These are phyloP conservation scores for Coemansia sp. DNA, from an alignment of 192 early-diverging fungal genomes.

Conservation along the genomic window DNA sequence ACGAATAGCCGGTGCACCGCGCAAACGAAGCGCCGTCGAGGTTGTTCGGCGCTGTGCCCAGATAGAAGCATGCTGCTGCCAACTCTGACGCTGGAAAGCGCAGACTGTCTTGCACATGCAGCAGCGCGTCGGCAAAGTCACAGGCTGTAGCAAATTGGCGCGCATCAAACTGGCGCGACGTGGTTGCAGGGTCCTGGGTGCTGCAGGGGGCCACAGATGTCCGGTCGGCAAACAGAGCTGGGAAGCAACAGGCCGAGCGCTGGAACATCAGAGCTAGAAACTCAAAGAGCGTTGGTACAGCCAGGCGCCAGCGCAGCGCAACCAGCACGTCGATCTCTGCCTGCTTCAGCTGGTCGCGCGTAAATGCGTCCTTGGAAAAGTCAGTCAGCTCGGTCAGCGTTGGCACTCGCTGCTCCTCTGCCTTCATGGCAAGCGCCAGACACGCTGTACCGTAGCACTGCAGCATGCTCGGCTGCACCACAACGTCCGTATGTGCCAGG, in stretches of 20 bases:
- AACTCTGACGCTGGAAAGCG: slow-evolving; percentile 32
- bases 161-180: slow-evolving; percentile 28
- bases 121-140: slow-evolving; percentile 43
- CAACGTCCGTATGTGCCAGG: slow-evolving; percentile 22
- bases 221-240: slow-evolving; percentile 29
- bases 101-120: slow-evolving; percentile 40
- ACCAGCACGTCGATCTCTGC: slow-evolving; percentile 51
- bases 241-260: slow-evolving; percentile 39
- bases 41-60: slow-evolving; percentile 28
- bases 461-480: slow-evolving; percentile 44
- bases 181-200: slow-evolving; percentile 20
- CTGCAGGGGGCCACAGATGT: neutral
- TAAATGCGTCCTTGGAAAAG: slow-evolving; percentile 53
- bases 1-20: slow-evolving; percentile 40
- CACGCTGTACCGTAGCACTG: slow-evolving; percentile 57
- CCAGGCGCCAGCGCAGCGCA: slow-evolving; percentile 48
- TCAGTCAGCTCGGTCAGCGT: slow-evolving; percentile 48
- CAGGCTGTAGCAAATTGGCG: slow-evolving; percentile 38
- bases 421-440: slow-evolving; percentile 56
- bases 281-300: slow-evolving; percentile 48
- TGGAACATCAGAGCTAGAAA: slow-evolving; percentile 48
- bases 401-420: slow-evolving; percentile 53
- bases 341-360: slow-evolving; percentile 41
- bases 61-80: slow-evolving; percentile 54
- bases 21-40: slow-evolving; percentile 30